These are phyloP conservation scores for Candida fluviatilis DNA, from an alignment of 805 yeast species.

Conservation along the genomic window DNA sequence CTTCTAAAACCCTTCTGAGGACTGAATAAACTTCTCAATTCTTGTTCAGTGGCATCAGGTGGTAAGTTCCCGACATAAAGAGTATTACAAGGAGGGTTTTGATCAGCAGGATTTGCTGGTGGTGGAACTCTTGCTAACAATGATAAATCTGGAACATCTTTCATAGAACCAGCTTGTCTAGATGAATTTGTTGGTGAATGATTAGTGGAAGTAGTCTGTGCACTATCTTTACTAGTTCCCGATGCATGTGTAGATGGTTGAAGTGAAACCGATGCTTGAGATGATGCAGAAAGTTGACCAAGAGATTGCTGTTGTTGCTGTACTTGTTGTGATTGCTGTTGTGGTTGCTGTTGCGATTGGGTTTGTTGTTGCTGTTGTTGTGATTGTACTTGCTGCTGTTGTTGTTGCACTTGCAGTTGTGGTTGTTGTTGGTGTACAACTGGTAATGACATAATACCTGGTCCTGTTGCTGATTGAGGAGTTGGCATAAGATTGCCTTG, in stretches of 20 bases:
- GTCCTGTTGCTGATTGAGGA: conserved; percentile 12
- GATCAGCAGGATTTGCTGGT: conserved; percentile 98
- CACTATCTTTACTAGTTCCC: background rate
- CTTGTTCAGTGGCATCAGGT: conserved; percentile 94
- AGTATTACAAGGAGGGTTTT: conserved; percentile 98
- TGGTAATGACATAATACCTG: conserved; percentile 6
- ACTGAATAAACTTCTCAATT: conserved; percentile 79
- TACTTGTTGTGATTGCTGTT: conserved; percentile 5
- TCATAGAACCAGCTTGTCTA: conserved; percentile 13
- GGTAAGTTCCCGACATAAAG: conserved; percentile 95
- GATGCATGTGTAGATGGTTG: background rate
- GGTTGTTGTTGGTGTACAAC: conserved; percentile 7
- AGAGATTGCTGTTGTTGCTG: conserved; percentile 5
- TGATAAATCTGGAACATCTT: conserved; percentile 60
- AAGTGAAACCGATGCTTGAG: background rate
- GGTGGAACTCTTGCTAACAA: conserved; percentile 78
- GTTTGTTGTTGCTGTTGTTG: conserved; percentile 8
- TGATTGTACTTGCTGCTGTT: conserved; percentile 6
- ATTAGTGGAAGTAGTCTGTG: conserved; percentile 1
- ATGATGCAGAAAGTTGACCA: background rate
- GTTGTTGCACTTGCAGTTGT: conserved; percentile 8
- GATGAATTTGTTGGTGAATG: conserved; percentile 8
- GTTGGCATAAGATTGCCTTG: conserved; percentile 17
- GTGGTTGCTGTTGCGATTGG: conserved; percentile 8
- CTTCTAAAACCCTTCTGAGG: conserved; percentile 92